Evolutionary conservation across 139 green algal species (phyloP), one percentile per base, ranked within the genome.

Genomic region (Bryopsis sp.): DNA sequence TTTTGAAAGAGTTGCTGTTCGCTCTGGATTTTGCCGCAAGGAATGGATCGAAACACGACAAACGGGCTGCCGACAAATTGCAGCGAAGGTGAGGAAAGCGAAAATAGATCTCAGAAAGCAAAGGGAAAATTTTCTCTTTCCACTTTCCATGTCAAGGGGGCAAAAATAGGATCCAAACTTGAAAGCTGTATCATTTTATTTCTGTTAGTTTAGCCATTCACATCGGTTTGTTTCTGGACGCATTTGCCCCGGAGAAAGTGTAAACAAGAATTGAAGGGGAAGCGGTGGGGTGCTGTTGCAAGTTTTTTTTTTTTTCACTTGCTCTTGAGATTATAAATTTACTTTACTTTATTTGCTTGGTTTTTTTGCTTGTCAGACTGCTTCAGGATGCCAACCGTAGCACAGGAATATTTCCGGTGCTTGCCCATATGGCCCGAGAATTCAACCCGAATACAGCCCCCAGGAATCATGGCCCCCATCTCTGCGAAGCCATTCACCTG

Each of bases 1-100:
- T 95, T 71, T 76, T 96, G 54, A 82, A 84, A 28, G 88, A 96
- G 78, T 81, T 91, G 82, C 80, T 96, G 68, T 68, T 80, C 1
- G 67, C 80, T 33, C 74, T 96, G 74, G 82, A 92, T 69, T 47
- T 88, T 57, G 88, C 89, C 0, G 58, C 81, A 28, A 43, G 72
- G 3, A 36, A 58, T 0, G 89, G 86, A 32, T 85, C 47, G 8
- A 1, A 64, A 3, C 67, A 68, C 6, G 85, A 92, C 74, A 67
- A 63, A 1, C 68, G 64, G n/a, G 86, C 83, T 15, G 83, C 85
- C 33, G 82, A 91, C 67, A 60, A 78, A 11, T 72, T 92, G 58
- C 79, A 88, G 71, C 73, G 84, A 54, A 76, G 69, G 75, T 79
- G 47, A 29, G 46, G 31, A 48, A 19, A 47, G 6, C 59, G 26